Percentiles rank a stretch among this genome's conserved stretches.
These are phyloP conservation scores for Fallopia convolvulus DNA, from an alignment of 148 eudicot species.

Conservation along the genomic window DNA sequence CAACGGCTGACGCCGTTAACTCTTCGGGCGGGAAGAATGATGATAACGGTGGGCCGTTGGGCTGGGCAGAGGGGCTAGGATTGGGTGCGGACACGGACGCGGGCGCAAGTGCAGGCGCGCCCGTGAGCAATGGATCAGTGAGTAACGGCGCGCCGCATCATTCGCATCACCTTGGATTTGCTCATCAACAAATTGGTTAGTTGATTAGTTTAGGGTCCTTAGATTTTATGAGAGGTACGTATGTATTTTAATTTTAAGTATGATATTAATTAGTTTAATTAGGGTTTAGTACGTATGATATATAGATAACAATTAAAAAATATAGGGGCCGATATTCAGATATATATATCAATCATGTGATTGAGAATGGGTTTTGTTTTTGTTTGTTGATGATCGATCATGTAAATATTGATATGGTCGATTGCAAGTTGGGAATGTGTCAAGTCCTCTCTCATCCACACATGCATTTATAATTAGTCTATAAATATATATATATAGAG, in stretches of 20 bases:
- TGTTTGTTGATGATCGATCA: background rate
- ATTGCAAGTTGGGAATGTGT: background rate
- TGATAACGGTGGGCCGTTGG: background rate
- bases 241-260: background rate
- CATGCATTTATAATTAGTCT: background rate
- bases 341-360: background rate
- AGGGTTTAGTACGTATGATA: background rate
- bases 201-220: background rate
- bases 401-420: background rate
- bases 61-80: conserved; percentile 7
- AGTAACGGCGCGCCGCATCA: background rate
- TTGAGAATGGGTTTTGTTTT: background rate
- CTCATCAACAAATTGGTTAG: conserved; percentile 1
- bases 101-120: background rate
- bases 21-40: background rate
- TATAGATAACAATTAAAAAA: no score
- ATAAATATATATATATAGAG: background rate
- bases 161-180: background rate
- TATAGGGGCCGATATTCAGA: no score
- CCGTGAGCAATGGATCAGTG: background rate
- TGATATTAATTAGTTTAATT: background rate
- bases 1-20: background rate
- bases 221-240: background rate
- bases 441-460: background rate
- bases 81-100: background rate